Conservation (phyloP, 2,329 filamentous ascomycete species). For the Madurella mycetomatis region DNA sequence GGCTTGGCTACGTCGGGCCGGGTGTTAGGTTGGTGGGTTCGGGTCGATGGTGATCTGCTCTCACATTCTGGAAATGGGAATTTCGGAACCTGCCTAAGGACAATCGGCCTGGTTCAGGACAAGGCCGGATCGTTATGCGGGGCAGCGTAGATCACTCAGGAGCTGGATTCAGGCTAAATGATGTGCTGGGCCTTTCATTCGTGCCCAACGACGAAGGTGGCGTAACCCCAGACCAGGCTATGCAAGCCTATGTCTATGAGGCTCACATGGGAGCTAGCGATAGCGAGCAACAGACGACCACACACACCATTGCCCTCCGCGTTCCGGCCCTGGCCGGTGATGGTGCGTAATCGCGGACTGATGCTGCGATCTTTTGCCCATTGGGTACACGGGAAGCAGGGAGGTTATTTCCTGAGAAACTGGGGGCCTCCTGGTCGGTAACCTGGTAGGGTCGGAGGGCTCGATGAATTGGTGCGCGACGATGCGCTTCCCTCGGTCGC, state of each 20-base stretch:
- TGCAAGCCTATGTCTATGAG: neutral
- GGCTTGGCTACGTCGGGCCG: constrained; percentile 2
- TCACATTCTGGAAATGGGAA: constrained; percentile 10
- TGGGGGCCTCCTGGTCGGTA: neutral
- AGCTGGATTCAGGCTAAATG: constrained; percentile 9
- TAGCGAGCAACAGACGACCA: neutral
- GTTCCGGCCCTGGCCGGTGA: neutral
- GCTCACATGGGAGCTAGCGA: neutral
- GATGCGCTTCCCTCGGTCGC: neutral
- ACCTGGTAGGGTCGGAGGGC: neutral
- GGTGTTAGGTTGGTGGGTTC: neutral
- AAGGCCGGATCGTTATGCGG: constrained; percentile 1
- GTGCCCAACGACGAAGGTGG: neutral
- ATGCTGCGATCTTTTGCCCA: no score
- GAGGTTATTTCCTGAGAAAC: neutral
- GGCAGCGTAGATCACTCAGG: neutral
- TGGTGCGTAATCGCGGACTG: neutral
- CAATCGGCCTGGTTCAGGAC: constrained; percentile 4
- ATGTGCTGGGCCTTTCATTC: neutral
- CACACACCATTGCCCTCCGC: neutral
- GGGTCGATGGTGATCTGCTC: neutral
- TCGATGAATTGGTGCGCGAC: no score
- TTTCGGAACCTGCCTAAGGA: constrained; percentile 8
- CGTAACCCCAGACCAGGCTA: constrained; percentile 2
- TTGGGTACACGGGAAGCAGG: neutral